phyloP scores from a whole-genome alignment of 2,329 filamentous ascomycete species.

The Dothideomycetes sp. region DNA sequence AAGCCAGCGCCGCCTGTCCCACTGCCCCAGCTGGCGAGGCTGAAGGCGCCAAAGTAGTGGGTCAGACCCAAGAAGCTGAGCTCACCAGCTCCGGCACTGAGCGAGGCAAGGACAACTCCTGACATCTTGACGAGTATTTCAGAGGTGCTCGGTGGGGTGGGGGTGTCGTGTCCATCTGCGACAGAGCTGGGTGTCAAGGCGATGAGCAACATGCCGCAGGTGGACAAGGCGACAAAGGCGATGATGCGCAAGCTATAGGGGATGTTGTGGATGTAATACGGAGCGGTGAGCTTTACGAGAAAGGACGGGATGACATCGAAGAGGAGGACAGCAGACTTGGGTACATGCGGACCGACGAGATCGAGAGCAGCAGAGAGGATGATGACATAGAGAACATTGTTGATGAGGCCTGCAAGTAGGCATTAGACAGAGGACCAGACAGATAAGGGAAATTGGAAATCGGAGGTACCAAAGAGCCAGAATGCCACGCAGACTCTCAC shows the following conservation, averaged over 20 bases:
- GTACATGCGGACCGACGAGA: conserved; percentile 74
- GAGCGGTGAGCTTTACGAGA: conserved; percentile 73
- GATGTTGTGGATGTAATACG: conserved; percentile 85
- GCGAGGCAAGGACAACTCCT: conserved; percentile 73
- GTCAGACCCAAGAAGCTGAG: conserved; percentile 83
- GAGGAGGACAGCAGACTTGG: conserved; percentile 86
- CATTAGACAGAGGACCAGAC: neutral
- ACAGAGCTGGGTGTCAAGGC: conserved; percentile 55
- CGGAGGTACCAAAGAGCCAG: conserved; percentile 73
- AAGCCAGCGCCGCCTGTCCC: conserved; percentile 85
- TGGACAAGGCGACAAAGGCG: conserved; percentile 63
- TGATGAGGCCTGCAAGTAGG: conserved; percentile 61
- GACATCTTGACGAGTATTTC: conserved; percentile 64
- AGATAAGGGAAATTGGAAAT: neutral
- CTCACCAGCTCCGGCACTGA: conserved; percentile 80
- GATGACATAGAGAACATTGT: conserved; percentile 96
- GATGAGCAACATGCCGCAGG: conserved; percentile 79
- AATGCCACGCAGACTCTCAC: conserved; percentile 67
- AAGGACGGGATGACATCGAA: conserved; percentile 89
- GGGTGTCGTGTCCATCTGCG: neutral
- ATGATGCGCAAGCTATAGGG: conserved; percentile 69
- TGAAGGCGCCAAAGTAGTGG: conserved; percentile 82
- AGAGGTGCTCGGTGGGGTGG: conserved; percentile 14
- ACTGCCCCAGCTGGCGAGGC: conserved; percentile 82
- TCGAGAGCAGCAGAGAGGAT: conserved; percentile 93